These are phyloP conservation scores for Cavenderia fasciculata DNA, from an alignment of 78 protist species.

Conservation along the genomic window DNA sequence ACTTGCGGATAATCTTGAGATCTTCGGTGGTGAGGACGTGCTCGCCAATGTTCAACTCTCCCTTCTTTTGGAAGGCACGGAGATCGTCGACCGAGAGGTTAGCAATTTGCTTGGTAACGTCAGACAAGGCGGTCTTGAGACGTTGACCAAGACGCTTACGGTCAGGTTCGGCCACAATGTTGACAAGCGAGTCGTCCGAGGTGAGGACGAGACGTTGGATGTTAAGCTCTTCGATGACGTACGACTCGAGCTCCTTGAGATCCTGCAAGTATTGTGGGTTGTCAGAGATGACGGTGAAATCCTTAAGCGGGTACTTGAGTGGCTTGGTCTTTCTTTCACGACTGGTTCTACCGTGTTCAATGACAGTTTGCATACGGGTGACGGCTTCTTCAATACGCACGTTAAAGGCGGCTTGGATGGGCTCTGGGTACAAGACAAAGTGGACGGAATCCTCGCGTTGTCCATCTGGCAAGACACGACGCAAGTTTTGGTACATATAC, in stretches of 20 bases:
- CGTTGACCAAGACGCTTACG: conserved; percentile 75
- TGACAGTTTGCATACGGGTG: conserved; percentile 91
- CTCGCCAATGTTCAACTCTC: conserved; percentile 31
- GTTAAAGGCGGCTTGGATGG: conserved; percentile 67
- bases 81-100: conserved; percentile 60
- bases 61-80: conserved; percentile 71
- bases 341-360: conserved; percentile 85
- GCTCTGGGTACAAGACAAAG: conserved; percentile 86
- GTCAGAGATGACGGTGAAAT: conserved; percentile 53
- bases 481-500: conserved; percentile 93
- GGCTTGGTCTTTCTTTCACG: conserved; percentile 91
- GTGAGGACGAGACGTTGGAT: conserved; percentile 34
- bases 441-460: conserved; percentile 89
- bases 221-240: conserved; percentile 85
- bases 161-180: conserved; percentile 71
- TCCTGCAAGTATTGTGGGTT: conserved; percentile 62
- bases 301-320: conserved; percentile 82
- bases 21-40: conserved; percentile 67
- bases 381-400: conserved; percentile 79
- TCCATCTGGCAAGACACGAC: conserved; percentile 66
- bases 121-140: conserved; percentile 31
- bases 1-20: conserved; percentile 54
- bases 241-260: conserved; percentile 56
- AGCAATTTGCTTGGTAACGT: conserved; percentile 24
- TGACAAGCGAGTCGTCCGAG: conserved; percentile 68